A percentile compares a stretch with the other conserved stretches of the same genome.
phyloP scores from a whole-genome alignment of 192 early-diverging fungal species.

The Diversispora epigaea region DNA sequence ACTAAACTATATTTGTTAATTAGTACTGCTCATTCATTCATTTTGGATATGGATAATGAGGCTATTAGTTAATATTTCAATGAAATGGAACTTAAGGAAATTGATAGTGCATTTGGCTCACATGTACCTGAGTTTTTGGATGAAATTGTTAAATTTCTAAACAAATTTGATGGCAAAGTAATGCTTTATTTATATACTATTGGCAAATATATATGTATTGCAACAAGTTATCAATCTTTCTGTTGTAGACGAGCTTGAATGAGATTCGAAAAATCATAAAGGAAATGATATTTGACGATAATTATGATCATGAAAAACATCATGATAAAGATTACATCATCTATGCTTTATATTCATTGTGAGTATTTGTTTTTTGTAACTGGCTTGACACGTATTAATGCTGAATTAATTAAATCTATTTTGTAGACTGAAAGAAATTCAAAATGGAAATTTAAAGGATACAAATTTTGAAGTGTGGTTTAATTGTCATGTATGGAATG shows the following conservation, averaged over 20 bases:
- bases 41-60: constrained; percentile 31
- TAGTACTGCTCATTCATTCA: constrained; percentile 34
- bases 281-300: constrained; percentile 6
- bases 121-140: constrained; percentile 13
- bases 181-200: constrained; percentile 15
- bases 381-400: background rate
- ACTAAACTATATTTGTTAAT: constrained; percentile 11
- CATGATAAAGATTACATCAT: constrained; percentile 32
- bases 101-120: background rate
- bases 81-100: constrained; percentile 27
- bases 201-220: constrained; percentile 6
- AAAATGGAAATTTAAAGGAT: constrained; percentile 7
- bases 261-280: constrained; percentile 23
- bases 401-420: constrained; percentile 15
- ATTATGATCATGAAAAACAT: constrained; percentile 29
- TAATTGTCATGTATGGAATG: constrained; percentile 32
- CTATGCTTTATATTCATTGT: constrained; percentile 31
- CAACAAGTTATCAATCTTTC: background rate
- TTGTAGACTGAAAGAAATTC: constrained; percentile 25
- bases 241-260: constrained; percentile 13
- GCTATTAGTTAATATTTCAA: constrained; percentile 24
- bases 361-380: constrained; percentile 17
- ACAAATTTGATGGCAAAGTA: constrained; percentile 1
- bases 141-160: constrained; percentile 5
- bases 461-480: constrained; percentile 27